Evolutionary conservation across 1,284 basidiomycete genomes (phyloP).

Genomic region (Ustilago bromivora): DNA sequence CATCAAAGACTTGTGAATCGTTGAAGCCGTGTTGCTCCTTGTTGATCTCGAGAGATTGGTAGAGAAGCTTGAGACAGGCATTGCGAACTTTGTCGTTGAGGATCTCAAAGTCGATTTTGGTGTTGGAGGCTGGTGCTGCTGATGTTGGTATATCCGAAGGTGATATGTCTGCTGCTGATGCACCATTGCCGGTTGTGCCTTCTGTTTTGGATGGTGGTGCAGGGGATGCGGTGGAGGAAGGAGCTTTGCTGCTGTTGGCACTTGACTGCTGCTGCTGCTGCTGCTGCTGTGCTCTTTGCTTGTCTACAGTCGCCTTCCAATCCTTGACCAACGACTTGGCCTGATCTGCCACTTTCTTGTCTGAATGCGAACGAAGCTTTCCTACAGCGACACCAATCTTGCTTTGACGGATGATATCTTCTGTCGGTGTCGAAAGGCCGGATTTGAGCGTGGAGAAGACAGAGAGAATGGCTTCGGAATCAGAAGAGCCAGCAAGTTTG

Average conservation of each 20-base stretch:
- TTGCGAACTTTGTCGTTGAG: conserved; percentile 78
- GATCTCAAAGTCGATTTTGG: conserved; percentile 64
- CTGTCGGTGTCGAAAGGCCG: conserved; percentile 80
- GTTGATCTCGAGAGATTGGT: conserved; percentile 80
- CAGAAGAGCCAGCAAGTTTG: conserved; percentile 44
- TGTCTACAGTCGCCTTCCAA: conserved; percentile 66
- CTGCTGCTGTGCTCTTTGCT: conserved; percentile 72
- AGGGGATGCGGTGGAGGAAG: conserved; percentile 43
- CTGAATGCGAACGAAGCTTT: conserved; percentile 82
- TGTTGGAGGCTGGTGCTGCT: conserved; percentile 27
- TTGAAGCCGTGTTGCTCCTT: conserved; percentile 34
- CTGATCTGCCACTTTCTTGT: conserved; percentile 81
- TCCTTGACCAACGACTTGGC: conserved; percentile 88
- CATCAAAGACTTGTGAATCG: conserved; percentile 69
- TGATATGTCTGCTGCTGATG: conserved; percentile 27
- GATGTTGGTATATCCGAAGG: conserved; percentile 25
- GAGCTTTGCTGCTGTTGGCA: conserved; percentile 32
- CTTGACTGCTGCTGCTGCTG: conserved; percentile 21
- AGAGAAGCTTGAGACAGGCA: conserved; percentile 89
- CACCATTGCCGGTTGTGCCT: conserved; percentile 16
- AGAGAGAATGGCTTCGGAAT: conserved; percentile 77
- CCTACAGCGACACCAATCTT: conserved; percentile 90
- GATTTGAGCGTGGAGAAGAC: conserved; percentile 82
- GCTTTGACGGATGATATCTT: conserved; percentile 79
- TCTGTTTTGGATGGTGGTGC: conserved; percentile 37